A percentile compares a stretch with the other conserved stretches of the same genome.
phyloP scores from a whole-genome alignment of 768 basidiomycete species.

The Suillus discolor region DNA sequence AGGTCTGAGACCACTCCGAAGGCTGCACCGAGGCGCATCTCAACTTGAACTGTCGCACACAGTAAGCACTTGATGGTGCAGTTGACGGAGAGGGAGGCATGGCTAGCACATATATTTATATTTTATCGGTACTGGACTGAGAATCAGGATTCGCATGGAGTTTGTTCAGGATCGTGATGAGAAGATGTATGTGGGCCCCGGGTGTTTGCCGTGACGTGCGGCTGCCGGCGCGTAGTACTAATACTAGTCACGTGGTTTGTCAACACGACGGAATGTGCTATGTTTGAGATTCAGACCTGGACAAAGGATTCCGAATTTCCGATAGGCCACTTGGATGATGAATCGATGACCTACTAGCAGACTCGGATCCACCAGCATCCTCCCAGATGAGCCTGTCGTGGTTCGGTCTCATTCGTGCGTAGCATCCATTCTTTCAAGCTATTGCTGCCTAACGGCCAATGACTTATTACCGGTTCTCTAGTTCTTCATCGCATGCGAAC shows the following conservation, averaged over 20 bases:
- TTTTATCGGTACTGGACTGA: not conserved
- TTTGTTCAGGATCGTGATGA: not conserved
- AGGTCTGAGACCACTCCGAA: constrained; percentile 37
- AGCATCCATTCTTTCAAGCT: no score
- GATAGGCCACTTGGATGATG: not conserved
- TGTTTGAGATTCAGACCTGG: not conserved
- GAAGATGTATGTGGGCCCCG: not conserved
- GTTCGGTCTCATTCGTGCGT: no score
- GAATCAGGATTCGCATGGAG: not conserved
- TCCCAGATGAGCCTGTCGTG: no score
- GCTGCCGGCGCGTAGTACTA: not conserved
- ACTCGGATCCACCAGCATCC: no score
- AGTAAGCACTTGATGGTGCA: not conserved
- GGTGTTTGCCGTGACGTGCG: not conserved
- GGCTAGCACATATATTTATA: not conserved
- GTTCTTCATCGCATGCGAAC: no score
- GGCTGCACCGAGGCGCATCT: not conserved
- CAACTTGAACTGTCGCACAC: no score
- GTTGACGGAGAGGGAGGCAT: not conserved
- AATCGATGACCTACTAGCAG: no score
- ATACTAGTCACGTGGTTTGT: not conserved
- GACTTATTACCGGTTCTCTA: no score
- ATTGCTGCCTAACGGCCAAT: no score
- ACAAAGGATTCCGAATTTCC: no score
- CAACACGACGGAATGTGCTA: not conserved